Evolutionary conservation across 225 moss, liverwort and hornwort species (phyloP), one percentile per base, ranked within the genome.

Genomic region (Pseudoscleropodium purum): DNA sequence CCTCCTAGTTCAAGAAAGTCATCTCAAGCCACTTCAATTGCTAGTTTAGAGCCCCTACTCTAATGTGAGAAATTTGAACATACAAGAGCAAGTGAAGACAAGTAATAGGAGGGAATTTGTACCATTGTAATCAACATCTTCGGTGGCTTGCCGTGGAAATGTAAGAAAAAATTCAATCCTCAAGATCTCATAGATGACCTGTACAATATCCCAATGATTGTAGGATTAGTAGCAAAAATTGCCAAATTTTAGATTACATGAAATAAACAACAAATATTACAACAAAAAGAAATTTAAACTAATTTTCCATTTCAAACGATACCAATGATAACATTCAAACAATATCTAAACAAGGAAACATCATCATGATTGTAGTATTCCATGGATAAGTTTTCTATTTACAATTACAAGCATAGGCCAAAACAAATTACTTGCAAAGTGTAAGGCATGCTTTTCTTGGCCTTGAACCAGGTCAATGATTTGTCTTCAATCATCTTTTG

Each of bases 111-210:
- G 2, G 59, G 10, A 23, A 30, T 8, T n/a, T 31, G 43, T 89
- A 57, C 57, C 57, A 57, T 57, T 57, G 57, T 54, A 54, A 54
- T 90, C 64, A 82, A 91, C 79, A 77, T 93, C 87, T 52, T 47
- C 6, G 9, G 3, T 57, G 57, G 57, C 57, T 21, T 57, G 57
- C 57, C 57, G 21, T 59, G 91, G 87, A 62, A 60, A 25, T 60
- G 60, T 25, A 25, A 60, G 60, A 25, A 60, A 60, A 60, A 25
- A 60, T 62, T 62, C 85, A 33, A 90, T 76, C 70, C 91, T 91
- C 41, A 91, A 1, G 62, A 80, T 64, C 87, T 93, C 89, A 6
- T 93, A 25, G 36, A 93, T 69, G 39, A 91, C 90, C 93, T 93
- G 33, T 26, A 77, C 36, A 25, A 52, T 26, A 51, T 2, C 21